Conservation (phyloP, 352 stramenopile genomes). For the Nannochloropsis limnetica region DNA sequence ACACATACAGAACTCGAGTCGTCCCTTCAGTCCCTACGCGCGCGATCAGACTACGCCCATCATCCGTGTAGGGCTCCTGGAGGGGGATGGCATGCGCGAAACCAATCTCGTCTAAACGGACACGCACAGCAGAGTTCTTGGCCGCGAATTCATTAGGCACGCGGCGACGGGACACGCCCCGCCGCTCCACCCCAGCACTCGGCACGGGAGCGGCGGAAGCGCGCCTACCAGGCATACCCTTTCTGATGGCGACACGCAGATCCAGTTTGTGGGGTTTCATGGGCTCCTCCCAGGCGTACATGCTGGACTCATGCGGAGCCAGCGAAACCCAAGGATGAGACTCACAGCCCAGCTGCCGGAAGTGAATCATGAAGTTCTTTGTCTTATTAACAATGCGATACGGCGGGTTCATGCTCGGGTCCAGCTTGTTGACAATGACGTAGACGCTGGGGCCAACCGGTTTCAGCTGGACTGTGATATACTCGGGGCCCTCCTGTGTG, state of each 20-base stretch:
- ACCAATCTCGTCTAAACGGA: slow-evolving; percentile 36
- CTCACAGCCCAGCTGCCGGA: slow-evolving; percentile 35
- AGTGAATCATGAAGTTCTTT: slow-evolving; percentile 34
- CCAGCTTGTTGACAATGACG: slow-evolving; percentile 39
- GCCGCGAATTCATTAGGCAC: background rate
- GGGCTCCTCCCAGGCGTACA: slow-evolving; percentile 38
- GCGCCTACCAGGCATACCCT: background rate
- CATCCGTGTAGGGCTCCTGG: slow-evolving; percentile 7
- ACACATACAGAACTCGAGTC: slow-evolving; percentile 35
- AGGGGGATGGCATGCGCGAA: background rate
- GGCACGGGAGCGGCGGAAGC: background rate
- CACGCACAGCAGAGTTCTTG: slow-evolving; percentile 1
- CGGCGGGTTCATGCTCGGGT: background rate
- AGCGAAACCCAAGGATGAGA: slow-evolving; percentile 26
- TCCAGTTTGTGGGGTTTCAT: slow-evolving; percentile 33
- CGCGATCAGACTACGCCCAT: slow-evolving; percentile 28
- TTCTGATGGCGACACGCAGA: background rate
- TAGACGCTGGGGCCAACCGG: slow-evolving; percentile 35
- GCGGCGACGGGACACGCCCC: background rate
- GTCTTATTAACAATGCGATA: slow-evolving; percentile 39
- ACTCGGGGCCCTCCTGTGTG: slow-evolving; percentile 27
- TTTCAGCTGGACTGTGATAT: slow-evolving; percentile 35
- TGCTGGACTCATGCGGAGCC: slow-evolving; percentile 29
- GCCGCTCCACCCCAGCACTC: background rate
- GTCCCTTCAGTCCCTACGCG: slow-evolving; percentile 35